Conservation (phyloP, 2,329 filamentous ascomycete species). For the Tolypocladium tundrense region DNA sequence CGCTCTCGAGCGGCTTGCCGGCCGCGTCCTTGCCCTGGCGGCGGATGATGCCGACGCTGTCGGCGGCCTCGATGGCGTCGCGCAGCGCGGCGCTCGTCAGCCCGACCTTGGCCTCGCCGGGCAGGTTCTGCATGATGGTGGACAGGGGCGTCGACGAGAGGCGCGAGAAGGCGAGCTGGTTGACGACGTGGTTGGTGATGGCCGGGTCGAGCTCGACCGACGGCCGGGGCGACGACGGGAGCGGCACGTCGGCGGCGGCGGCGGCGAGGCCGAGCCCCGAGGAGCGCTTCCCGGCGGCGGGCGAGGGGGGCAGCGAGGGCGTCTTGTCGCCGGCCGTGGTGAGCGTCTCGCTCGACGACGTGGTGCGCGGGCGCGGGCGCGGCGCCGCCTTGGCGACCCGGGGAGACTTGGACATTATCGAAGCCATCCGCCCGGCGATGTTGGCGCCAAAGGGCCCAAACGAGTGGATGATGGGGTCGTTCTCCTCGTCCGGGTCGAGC, state of each 20-base stretch:
- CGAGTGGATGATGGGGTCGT: slow-evolving; percentile 84
- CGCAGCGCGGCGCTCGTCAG: slow-evolving; percentile 57
- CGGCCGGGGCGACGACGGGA: slow-evolving; percentile 10
- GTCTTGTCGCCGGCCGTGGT: slow-evolving; percentile 8
- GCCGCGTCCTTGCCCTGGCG: slow-evolving; percentile 94
- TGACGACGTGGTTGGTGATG: slow-evolving; percentile 78
- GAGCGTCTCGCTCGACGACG: slow-evolving; percentile 11
- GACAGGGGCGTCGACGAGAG: slow-evolving; percentile 86
- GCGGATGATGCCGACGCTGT: slow-evolving; percentile 78
- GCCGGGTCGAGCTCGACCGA: slow-evolving; percentile 26
- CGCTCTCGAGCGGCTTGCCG: slow-evolving; percentile 84
- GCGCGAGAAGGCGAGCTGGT: slow-evolving; percentile 90
- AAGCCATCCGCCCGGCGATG: slow-evolving; percentile 70
- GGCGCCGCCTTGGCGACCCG: slow-evolving; percentile 24
- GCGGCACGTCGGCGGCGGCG: background rate
- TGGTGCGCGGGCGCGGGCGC: slow-evolving; percentile 10
- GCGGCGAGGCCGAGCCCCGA: slow-evolving; percentile 1
- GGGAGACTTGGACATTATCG: slow-evolving; percentile 62
- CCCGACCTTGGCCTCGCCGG: slow-evolving; percentile 48
- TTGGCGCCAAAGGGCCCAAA: slow-evolving; percentile 87
- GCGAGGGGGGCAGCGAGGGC: slow-evolving; percentile 12
- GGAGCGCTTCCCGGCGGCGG: slow-evolving; percentile 8
- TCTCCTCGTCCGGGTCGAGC: slow-evolving; percentile 74
- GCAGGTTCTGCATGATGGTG: slow-evolving; percentile 79
- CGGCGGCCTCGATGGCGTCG: slow-evolving; percentile 59